Base-by-base conservation (phyloP, 192 early-diverging fungal species). In the Funneliformis geosporum region DNA sequence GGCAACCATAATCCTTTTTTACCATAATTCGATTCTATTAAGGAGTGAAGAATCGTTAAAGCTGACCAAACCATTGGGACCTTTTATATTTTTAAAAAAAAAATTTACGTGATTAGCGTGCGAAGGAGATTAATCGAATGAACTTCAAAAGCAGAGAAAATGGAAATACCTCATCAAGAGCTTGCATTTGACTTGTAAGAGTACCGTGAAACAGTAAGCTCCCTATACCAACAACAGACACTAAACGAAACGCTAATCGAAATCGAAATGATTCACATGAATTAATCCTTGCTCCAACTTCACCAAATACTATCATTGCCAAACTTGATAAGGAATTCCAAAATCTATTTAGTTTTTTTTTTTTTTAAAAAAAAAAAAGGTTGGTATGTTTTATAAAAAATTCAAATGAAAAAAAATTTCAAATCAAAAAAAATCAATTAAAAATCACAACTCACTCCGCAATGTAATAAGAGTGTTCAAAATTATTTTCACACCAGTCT, bases 141-240 rank as follows among this genome's bases (percentile, higher is more conserved):
- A 76, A 7, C 82, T 85, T 21, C 80, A 73, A 7, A 84, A 79
- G 65, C 59, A 83, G 60, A 85, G 84, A 88, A 55, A 87, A 82
- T 86, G 85, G 85, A 8, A 85, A 84, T 61, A 89, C 80, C 70
- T 92, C 90, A 83, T 92, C 90, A 16, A 86, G 82, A 87, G 90
- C 89, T 68, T 95, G 94, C 88, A 89, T 90, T 23, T 84, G 80
- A 80, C 90, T 91, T 55, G 86, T 84, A 5, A 96, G 84, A 0
- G 94, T 93, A 21, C 88, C 92, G 81, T 94, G 94, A 86, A 94
- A 94, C 75, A 92, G 84, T 75, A 91, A 92, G 68, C 90, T 91
- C 23, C 94, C 94, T 27, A 93, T 82, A 11, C 94, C 94, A n/a
- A 95, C 90, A 0, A 93, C 83, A 18, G 90, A 86, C 61, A 95